Evolutionary conservation across 768 basidiomycete species (phyloP).

Genomic region (Lactifluus subvellereus): DNA sequence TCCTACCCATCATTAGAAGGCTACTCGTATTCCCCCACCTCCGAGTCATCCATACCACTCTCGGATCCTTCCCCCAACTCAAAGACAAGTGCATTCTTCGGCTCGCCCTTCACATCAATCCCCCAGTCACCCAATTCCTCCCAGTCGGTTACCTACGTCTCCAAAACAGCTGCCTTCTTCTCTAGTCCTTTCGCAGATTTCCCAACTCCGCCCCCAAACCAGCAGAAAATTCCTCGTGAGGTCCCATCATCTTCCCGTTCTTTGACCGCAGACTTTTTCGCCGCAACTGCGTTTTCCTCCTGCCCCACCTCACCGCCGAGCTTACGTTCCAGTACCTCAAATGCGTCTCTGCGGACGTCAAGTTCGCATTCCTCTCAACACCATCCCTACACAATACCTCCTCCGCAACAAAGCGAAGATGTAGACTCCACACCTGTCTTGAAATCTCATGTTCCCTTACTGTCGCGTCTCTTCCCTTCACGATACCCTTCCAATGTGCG

Average conservation of each 20-base stretch:
- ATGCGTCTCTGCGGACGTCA: slow-evolving; percentile 15
- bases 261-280: slow-evolving; percentile 22
- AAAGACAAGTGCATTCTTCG: slow-evolving; percentile 24
- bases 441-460: slow-evolving; percentile 10
- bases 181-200: slow-evolving; percentile 13
- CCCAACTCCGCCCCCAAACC: slow-evolving; percentile 5
- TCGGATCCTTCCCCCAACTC: slow-evolving; percentile 16
- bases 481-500: slow-evolving; percentile 16
- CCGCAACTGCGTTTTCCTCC: slow-evolving; percentile 3
- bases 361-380: slow-evolving; percentile 13
- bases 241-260: slow-evolving; percentile 11
- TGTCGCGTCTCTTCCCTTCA: slow-evolving; percentile 24
- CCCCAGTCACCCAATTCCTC: slow-evolving; percentile 5
- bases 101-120: slow-evolving; percentile 10
- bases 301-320: slow-evolving; percentile 22
- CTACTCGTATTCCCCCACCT: slow-evolving; percentile 11
- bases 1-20: slow-evolving; percentile 5
- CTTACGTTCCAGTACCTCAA: slow-evolving; percentile 23
- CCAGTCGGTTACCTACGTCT: slow-evolving; percentile 9
- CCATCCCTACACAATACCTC: background rate
- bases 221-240: slow-evolving; percentile 7
- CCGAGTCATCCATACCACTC: slow-evolving; percentile 5
- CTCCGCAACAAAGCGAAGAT: slow-evolving; percentile 1
- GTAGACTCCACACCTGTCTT: slow-evolving; percentile 11
- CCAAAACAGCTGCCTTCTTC: slow-evolving; percentile 24